Conservation (phyloP, 2,329 filamentous ascomycete species). For the Cercospora sojina region DNA sequence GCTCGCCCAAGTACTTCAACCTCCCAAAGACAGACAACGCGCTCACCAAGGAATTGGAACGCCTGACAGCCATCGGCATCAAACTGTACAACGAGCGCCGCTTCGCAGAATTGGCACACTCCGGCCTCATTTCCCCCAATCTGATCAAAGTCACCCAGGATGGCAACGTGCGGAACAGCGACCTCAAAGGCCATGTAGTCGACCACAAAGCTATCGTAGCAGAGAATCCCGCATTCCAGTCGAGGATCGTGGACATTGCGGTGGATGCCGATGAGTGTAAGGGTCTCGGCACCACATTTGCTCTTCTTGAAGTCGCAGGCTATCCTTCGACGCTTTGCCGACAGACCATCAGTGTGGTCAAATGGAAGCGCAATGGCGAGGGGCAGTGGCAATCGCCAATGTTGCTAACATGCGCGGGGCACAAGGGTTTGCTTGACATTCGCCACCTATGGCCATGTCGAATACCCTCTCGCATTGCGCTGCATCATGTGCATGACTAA, state of each 20-base stretch:
- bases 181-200: neutral
- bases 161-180: slow-evolving; percentile 1
- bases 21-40: neutral
- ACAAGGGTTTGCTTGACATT: neutral
- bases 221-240: neutral
- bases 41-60: neutral
- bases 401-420: slow-evolving; percentile 12
- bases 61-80: slow-evolving; percentile 6
- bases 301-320: slow-evolving; percentile 11
- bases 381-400: slow-evolving; percentile 12
- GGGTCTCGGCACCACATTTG: slow-evolving; percentile 1
- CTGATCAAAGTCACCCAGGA: slow-evolving; percentile 9
- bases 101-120: slow-evolving; percentile 5
- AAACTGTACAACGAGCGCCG: slow-evolving; percentile 6
- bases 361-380: slow-evolving; percentile 8
- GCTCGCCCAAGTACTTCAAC: neutral
- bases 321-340: slow-evolving; percentile 12
- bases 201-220: slow-evolving; percentile 1
- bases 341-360: slow-evolving; percentile 11
- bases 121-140: slow-evolving; percentile 6
- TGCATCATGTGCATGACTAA: neutral
- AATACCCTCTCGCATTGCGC: neutral
- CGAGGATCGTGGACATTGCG: slow-evolving; percentile 4
- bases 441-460: neutral
- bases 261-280: slow-evolving; percentile 8